Percentiles rank a stretch among this genome's conserved stretches.
Conservation (phyloP, 768 basidiomycete genomes). For the Agrocybe praecox region DNA sequence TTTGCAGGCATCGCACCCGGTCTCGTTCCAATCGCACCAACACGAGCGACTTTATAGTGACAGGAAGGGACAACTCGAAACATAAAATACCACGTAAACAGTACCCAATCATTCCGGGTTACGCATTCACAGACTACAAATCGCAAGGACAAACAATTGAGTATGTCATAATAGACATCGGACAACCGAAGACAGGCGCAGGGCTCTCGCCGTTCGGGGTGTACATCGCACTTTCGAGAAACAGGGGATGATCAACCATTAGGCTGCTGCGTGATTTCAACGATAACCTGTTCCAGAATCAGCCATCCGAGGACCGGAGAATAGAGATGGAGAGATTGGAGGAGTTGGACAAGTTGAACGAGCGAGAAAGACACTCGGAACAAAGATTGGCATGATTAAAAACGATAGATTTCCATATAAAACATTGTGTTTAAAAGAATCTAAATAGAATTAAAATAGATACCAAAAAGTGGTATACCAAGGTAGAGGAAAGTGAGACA, state of each 20-base stretch:
- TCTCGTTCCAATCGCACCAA: too few relatives aligned
- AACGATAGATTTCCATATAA: too few relatives aligned
- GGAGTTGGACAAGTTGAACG: neutral
- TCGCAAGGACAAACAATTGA: conserved; percentile 40
- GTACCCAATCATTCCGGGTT: conserved; percentile 32
- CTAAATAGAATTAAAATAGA: too few relatives aligned
- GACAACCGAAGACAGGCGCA: conserved; percentile 23
- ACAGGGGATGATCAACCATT: conserved; percentile 26
- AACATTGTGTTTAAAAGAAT: too few relatives aligned
- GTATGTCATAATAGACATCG: conserved; percentile 37
- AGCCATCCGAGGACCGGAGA: conserved; percentile 18
- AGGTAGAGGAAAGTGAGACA: too few relatives aligned
- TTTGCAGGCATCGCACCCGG: conserved; percentile 28
- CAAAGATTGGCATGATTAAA: too few relatives aligned
- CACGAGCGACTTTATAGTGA: too few relatives aligned
- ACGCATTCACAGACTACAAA: conserved; percentile 44
- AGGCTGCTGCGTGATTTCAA: conserved; percentile 34
- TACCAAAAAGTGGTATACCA: too few relatives aligned
- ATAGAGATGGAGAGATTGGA: conserved; percentile 11
- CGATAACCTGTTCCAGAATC: conserved; percentile 21
- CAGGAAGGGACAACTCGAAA: neutral
- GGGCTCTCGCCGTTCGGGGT: conserved; percentile 29
- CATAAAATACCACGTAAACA: conserved; percentile 23
- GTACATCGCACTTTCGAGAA: conserved; percentile 37
- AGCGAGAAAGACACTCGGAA: too few relatives aligned